Percentiles rank a stretch among this genome's conserved stretches.
Evolutionary conservation across 495 filamentous ascomycete species (phyloP).

Genomic region (Aspergillus homomorphus): DNA sequence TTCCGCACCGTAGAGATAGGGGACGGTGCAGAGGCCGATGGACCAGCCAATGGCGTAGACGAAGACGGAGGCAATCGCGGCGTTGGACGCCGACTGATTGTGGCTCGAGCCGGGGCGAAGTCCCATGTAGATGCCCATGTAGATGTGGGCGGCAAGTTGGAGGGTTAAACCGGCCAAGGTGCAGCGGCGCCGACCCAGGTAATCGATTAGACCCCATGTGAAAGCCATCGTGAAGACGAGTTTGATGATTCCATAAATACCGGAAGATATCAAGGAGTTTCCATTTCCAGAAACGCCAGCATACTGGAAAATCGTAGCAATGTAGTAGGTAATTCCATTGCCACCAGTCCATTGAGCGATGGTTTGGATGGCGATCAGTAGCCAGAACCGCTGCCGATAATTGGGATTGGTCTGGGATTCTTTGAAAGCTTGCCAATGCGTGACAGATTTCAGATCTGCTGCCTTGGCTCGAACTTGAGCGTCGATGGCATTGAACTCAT

Average conservation of each 20-base stretch:
- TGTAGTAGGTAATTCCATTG: constrained; percentile 49
- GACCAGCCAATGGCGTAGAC: constrained; percentile 50
- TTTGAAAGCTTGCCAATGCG: constrained; percentile 41
- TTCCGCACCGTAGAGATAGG: constrained; percentile 47
- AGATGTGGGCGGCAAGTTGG: constrained; percentile 42
- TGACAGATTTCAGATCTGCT: constrained; percentile 27
- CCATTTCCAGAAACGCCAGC: constrained; percentile 33
- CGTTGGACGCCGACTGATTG: constrained; percentile 39
- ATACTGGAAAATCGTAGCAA: constrained; percentile 42
- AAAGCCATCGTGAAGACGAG: constrained; percentile 48
- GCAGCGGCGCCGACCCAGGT: constrained; percentile 42
- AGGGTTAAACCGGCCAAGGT: constrained; percentile 35
- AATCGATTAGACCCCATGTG: constrained; percentile 44
- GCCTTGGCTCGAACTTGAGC: constrained; percentile 28
- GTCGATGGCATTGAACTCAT: constrained; percentile 39
- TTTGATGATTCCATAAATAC: constrained; percentile 45
- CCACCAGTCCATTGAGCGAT: constrained; percentile 47
- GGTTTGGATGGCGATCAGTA: constrained; percentile 44
- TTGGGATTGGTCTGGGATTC: constrained; percentile 40
- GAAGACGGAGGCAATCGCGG: constrained; percentile 46
- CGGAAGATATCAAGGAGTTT: constrained; percentile 39
- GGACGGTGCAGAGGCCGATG: constrained; percentile 49
- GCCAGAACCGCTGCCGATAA: constrained; percentile 47
- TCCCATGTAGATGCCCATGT: constrained; percentile 43
- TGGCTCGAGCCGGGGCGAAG: constrained; percentile 29